A percentile compares a stretch with the other conserved stretches of the same genome.
Evolutionary conservation across 805 yeast species (phyloP).

Genomic region (Candida golubevii): DNA sequence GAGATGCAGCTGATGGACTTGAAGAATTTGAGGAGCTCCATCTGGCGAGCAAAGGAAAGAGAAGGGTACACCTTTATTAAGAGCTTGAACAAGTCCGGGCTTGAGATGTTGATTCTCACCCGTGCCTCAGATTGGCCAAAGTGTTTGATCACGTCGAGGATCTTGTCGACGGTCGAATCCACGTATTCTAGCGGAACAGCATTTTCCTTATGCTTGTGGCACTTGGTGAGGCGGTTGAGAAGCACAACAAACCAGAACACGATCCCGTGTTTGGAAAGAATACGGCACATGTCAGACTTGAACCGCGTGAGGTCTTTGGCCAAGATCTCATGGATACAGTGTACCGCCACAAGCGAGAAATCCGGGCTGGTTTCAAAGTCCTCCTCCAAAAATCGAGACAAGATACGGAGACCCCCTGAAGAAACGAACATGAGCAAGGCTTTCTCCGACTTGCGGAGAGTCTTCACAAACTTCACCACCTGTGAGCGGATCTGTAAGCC

Average conservation of each 20-base stretch:
- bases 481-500: conserved; percentile 31
- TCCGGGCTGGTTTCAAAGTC: conserved; percentile 38
- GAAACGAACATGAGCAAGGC: conserved; percentile 41
- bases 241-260: conserved; percentile 41
- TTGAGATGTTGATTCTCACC: conserved; percentile 38
- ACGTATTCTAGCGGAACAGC: conserved; percentile 2
- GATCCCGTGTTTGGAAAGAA: conserved; percentile 39
- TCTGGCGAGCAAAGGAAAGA: conserved; percentile 29
- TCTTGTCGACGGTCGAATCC: conserved; percentile 23
- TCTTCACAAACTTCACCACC: conserved; percentile 33
- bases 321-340: conserved; percentile 33
- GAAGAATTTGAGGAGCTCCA: conserved; percentile 41
- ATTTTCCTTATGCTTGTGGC: neutral
- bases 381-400: conserved; percentile 44
- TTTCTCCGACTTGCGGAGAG: conserved; percentile 29
- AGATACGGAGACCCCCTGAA: conserved; percentile 42
- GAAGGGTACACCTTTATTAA: conserved; percentile 37
- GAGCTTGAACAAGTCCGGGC: conserved; percentile 36
- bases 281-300: conserved; percentile 40
- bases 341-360: conserved; percentile 35
- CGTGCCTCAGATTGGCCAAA: conserved; percentile 46
- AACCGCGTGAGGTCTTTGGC: conserved; percentile 34
- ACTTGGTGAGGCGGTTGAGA: conserved; percentile 28
- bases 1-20: conserved; percentile 38
- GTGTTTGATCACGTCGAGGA: conserved; percentile 34